Evolutionary conservation across 495 filamentous ascomycete genomes (phyloP).

Genomic region (Annulohypoxylon stygium): DNA sequence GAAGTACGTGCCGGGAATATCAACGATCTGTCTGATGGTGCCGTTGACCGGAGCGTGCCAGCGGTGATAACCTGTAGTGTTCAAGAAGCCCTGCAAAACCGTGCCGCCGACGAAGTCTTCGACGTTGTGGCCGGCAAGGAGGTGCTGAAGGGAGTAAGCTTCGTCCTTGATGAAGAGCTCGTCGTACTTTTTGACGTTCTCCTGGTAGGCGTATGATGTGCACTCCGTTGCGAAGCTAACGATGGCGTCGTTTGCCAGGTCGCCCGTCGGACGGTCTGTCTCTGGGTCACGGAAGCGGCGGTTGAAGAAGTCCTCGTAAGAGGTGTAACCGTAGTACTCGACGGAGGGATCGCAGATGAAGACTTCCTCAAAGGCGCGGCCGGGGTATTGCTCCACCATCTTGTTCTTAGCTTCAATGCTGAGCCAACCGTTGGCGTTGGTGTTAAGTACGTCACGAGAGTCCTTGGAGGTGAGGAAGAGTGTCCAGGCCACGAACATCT

Average conservation of each 20-base stretch:
- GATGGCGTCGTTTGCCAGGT: conserved; percentile 58
- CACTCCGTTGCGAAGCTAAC: conserved; percentile 71
- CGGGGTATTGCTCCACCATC: conserved; percentile 34
- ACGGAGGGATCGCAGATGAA: conserved; percentile 59
- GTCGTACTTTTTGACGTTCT: conserved; percentile 52
- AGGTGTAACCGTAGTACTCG: conserved; percentile 69
- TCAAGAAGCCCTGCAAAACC: conserved; percentile 69
- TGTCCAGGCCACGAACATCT: conserved; percentile 62
- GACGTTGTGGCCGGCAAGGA: conserved; percentile 58
- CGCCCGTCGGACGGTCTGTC: conserved; percentile 63
- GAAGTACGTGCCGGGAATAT: conserved; percentile 69
- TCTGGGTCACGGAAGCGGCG: conserved; percentile 59
- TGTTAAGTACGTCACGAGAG: conserved; percentile 60
- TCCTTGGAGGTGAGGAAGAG: conserved; percentile 30
- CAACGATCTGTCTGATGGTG: conserved; percentile 59
- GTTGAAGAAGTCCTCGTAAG: conserved; percentile 81
- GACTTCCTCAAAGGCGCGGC: conserved; percentile 59
- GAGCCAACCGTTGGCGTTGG: conserved; percentile 68
- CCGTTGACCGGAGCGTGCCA: conserved; percentile 69
- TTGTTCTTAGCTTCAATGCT: conserved; percentile 49
- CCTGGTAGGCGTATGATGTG: conserved; percentile 54
- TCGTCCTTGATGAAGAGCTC: conserved; percentile 71
- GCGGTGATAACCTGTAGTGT: conserved; percentile 67
- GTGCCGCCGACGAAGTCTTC: conserved; percentile 65
- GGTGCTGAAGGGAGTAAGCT: conserved; percentile 64